Evolutionary conservation across 148 eudicot species (phyloP).

Genomic region (Chenopodium suecicum): DNA sequence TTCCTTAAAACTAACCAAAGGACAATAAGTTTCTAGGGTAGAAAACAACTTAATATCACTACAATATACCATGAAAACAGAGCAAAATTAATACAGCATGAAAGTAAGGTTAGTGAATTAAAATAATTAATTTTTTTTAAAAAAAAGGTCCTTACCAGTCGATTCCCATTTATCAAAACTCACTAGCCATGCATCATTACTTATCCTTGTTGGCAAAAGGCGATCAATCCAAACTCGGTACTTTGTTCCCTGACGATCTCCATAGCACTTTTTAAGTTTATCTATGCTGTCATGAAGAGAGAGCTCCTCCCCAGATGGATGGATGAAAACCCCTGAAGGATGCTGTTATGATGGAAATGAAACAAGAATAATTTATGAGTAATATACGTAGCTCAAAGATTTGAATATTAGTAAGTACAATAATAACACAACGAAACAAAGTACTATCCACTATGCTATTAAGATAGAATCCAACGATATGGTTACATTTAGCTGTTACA

Average conservation of each 20-base stretch:
- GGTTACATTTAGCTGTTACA: neutral
- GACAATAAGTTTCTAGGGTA: neutral
- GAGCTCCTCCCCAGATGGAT: slow-evolving; percentile 55
- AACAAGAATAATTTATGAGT: slow-evolving; percentile 13
- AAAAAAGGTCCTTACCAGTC: slow-evolving; percentile 37
- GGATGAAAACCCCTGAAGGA: slow-evolving; percentile 47
- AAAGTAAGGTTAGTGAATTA: neutral
- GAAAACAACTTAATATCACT: neutral
- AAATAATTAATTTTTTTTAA: neutral
- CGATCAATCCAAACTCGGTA: slow-evolving; percentile 64
- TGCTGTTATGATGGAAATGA: slow-evolving; percentile 27
- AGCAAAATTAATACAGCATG: slow-evolving; percentile 6
- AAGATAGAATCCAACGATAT: neutral
- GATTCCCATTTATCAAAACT: slow-evolving; percentile 57
- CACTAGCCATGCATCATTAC: slow-evolving; percentile 54
- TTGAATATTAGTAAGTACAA: neutral
- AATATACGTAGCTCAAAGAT: neutral
- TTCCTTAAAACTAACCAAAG: neutral
- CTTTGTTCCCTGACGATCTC: slow-evolving; percentile 48
- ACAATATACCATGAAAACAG: neutral
- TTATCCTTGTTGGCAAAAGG: slow-evolving; percentile 45
- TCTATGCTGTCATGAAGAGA: slow-evolving; percentile 44
- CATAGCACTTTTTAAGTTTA: slow-evolving; percentile 48
- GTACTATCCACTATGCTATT: neutral
- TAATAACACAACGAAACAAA: neutral